phyloP scores from a whole-genome alignment of 73 alveolate genomes.

The Loxodes magnus region DNA sequence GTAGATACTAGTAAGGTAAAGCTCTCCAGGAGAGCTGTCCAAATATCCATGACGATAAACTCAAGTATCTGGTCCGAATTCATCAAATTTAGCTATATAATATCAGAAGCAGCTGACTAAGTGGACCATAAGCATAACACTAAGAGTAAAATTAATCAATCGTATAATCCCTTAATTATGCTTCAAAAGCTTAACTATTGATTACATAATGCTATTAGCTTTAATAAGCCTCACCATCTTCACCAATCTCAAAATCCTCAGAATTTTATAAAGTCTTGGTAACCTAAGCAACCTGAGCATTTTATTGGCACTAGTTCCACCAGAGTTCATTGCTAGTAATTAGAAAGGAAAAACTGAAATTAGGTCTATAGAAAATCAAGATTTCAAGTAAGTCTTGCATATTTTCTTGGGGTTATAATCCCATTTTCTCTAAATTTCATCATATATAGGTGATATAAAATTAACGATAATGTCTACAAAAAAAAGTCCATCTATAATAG shows the following conservation, averaged over 20 bases:
- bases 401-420: conserved; percentile 16
- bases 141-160: conserved; percentile 17
- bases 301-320: conserved; percentile 1
- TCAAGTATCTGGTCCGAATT: conserved; percentile 51
- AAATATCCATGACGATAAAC: conserved; percentile 28
- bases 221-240: conserved; percentile 30
- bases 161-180: conserved; percentile 7
- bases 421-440: conserved; percentile 17
- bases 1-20: conserved; percentile 30
- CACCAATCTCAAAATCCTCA: conserved; percentile 30
- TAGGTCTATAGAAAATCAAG: conserved; percentile 33
- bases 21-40: conserved; percentile 12
- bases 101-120: conserved; percentile 51
- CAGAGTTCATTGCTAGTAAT: conserved; percentile 12
- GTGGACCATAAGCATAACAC: conserved; percentile 28
- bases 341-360: conserved; percentile 18
- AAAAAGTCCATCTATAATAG: conserved; percentile 23
- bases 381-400: conserved; percentile 16
- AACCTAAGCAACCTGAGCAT: conserved; percentile 21
- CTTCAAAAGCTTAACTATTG: not conserved
- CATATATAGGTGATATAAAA: conserved; percentile 25
- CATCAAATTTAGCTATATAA: conserved; percentile 41
- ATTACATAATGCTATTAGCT: conserved; percentile 19
- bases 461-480: conserved; percentile 17
- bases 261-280: conserved; percentile 33